Conservation (phyloP, 2,329 filamentous ascomycete genomes). For the Aplosporella prunicola region DNA sequence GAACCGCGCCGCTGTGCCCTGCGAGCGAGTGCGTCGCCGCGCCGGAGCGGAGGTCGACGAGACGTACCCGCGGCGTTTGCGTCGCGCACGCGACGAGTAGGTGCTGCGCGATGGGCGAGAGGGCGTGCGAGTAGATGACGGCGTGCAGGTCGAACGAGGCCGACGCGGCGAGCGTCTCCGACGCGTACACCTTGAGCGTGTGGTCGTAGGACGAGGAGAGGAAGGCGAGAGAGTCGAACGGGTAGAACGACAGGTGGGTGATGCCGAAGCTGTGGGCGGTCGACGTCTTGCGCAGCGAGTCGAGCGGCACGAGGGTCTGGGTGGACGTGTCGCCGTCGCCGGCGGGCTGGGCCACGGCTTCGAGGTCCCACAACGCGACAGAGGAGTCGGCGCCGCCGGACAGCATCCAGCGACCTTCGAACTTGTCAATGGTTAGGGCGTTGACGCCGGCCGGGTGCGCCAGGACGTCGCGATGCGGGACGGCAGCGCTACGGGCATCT, state of each 20-base stretch:
- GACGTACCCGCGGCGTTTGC: conserved; percentile 71
- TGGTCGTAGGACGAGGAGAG: conserved; percentile 71
- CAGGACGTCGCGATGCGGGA: conserved; percentile 30
- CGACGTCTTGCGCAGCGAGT: conserved; percentile 19
- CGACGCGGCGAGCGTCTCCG: conserved; percentile 49
- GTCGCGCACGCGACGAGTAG: conserved; percentile 82
- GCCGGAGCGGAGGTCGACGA: conserved; percentile 79
- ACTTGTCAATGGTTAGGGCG: conserved; percentile 68
- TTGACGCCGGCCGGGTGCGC: conserved; percentile 75
- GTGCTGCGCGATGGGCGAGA: conserved; percentile 62
- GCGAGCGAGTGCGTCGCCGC: conserved; percentile 47
- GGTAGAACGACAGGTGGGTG: conserved; percentile 68
- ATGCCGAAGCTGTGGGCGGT: conserved; percentile 58
- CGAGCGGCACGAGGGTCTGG: neutral
- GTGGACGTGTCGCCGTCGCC: neutral
- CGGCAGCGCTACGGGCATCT: conserved; percentile 19
- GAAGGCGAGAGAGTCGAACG: conserved; percentile 67
- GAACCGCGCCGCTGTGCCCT: conserved; percentile 43
- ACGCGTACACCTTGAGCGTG: conserved; percentile 65
- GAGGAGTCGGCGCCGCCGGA: conserved; percentile 81
- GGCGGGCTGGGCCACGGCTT: conserved; percentile 34
- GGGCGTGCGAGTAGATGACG: conserved; percentile 66
- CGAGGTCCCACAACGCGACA: conserved; percentile 80
- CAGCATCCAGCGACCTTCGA: conserved; percentile 71
- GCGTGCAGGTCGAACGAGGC: conserved; percentile 60